Evolutionary conservation across 148 eudicot genomes (phyloP), one percentile per base, ranked within the genome.

Genomic region (Vaccinium macrocarpon): DNA sequence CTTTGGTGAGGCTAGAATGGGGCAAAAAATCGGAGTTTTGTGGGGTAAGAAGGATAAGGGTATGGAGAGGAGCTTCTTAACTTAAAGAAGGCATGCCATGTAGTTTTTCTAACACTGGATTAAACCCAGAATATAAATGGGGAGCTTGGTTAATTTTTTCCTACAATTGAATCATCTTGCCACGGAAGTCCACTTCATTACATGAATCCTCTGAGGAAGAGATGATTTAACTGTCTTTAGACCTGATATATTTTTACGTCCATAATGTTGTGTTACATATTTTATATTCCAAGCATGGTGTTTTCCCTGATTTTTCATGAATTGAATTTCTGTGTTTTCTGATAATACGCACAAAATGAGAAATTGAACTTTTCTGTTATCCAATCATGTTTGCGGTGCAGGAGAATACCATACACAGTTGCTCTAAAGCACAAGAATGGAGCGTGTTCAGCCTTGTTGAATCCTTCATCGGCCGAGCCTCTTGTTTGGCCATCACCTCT

Each of bases 401-500:
- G 99, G 93, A 95, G 99, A 89, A 92, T 97, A 88, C 96, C 99
- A 21, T 94, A 95, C 83, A 46, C 62, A 62, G 94, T 97, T 66
- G 99, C 99, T 81, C 55, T 91, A 86, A 93, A 91, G 91, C 88
- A 90, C 86, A 91, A 87, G 82, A 88, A 95, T 6, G 91, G 90
- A 42, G 88, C 88, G 0, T 95, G 99, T 88, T 96, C 99, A 27
- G 96, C 99, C 73, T 83, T 97, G 89, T 81, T 97, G 84, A 92
- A 97, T 84, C 99, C 99, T 35, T 90, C 95, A 57, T 90, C 99
- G 8, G 95, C 98, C 8, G 99, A 95, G 91, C 99, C 98, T 88
- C 94, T 97, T 80, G 98, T 95, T 16, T 97, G 99, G 99, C 99
- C 99, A 76, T 94, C 99, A 53, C 98, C 98, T 13, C 85, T 97